A percentile compares a stretch with the other conserved stretches of the same genome.
Evolutionary conservation across 441 rosid genomes (phyloP).

Genomic region (Adansonia rubrostipa): DNA sequence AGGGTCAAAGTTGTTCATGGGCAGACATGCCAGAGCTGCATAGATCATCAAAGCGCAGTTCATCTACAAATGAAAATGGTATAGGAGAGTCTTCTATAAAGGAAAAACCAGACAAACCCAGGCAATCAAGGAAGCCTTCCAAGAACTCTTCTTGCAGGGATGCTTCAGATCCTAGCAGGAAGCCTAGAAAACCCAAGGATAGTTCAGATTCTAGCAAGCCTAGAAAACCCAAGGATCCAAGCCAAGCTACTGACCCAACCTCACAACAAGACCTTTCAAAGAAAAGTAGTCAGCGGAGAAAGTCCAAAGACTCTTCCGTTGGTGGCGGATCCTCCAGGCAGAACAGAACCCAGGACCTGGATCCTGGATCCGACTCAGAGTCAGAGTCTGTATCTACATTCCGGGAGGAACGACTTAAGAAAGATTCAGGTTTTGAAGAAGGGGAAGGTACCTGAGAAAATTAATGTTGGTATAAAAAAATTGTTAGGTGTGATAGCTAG

Average conservation of each 20-base stretch:
- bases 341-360: conserved; percentile 29
- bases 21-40: conserved; percentile 49
- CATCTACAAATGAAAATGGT: conserved; percentile 35
- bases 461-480: background rate
- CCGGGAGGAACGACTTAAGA: conserved; percentile 12
- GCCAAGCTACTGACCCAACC: conserved; percentile 31
- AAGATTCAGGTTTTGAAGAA: conserved; percentile 30
- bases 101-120: conserved; percentile 47
- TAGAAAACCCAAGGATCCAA: conserved; percentile 28
- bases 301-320: conserved; percentile 44
- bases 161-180: conserved; percentile 30
- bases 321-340: conserved; percentile 43
- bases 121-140: conserved; percentile 53
- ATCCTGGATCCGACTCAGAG: conserved; percentile 30
- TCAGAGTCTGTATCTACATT: conserved; percentile 29
- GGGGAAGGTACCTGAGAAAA: conserved; percentile 31
- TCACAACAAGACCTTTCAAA: conserved; percentile 44
- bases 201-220: conserved; percentile 29
- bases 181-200: conserved; percentile 28
- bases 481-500: conserved; percentile 34
- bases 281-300: conserved; percentile 54
- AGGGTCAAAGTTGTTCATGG: conserved; percentile 21
- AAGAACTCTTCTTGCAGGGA: conserved; percentile 34
- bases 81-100: conserved; percentile 39
- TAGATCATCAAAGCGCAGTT: conserved; percentile 54